Evolutionary conservation across 495 filamentous ascomycete species (phyloP).

Genomic region (Podospora comata): DNA sequence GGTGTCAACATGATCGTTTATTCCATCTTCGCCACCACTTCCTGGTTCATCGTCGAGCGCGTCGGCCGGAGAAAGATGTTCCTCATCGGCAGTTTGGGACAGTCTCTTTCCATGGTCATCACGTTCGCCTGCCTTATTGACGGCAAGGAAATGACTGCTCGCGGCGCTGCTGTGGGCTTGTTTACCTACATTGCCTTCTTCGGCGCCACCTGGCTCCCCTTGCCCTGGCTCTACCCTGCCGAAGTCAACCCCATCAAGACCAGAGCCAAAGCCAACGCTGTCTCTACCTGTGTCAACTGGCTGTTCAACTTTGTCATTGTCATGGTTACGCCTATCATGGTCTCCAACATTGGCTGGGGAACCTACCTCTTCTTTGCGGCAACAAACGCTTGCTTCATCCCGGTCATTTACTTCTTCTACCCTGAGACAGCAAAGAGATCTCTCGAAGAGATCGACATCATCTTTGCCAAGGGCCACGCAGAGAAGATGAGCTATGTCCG

Average conservation of each 20-base stretch:
- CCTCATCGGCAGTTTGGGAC: conserved; percentile 65
- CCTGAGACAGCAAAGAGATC: conserved; percentile 68
- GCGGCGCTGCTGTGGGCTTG: conserved; percentile 71
- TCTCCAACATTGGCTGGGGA: conserved; percentile 64
- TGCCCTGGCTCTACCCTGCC: conserved; percentile 62
- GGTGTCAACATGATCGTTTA: conserved; percentile 82
- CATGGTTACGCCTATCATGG: conserved; percentile 76
- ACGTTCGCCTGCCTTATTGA: conserved; percentile 71
- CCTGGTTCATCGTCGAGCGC: conserved; percentile 78
- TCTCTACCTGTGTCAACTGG: conserved; percentile 76
- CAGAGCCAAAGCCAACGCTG: conserved; percentile 69
- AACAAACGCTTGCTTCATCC: conserved; percentile 67
- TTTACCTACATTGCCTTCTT: conserved; percentile 79
- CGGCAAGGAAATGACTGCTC: conserved; percentile 48
- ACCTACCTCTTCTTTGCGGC: conserved; percentile 77
- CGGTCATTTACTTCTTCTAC: conserved; percentile 74
- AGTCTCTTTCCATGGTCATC: conserved; percentile 69
- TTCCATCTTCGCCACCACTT: conserved; percentile 69
- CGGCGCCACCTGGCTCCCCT: conserved; percentile 70
- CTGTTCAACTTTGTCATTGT: conserved; percentile 78
- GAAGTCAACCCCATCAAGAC: conserved; percentile 76
- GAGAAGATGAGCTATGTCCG: conserved; percentile 74
- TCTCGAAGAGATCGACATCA: conserved; percentile 77
- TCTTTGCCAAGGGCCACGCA: conserved; percentile 70
- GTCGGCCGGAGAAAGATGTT: conserved; percentile 71